Conservation (phyloP, 2,329 filamentous ascomycete genomes). For the Fusarium acutatum region DNA sequence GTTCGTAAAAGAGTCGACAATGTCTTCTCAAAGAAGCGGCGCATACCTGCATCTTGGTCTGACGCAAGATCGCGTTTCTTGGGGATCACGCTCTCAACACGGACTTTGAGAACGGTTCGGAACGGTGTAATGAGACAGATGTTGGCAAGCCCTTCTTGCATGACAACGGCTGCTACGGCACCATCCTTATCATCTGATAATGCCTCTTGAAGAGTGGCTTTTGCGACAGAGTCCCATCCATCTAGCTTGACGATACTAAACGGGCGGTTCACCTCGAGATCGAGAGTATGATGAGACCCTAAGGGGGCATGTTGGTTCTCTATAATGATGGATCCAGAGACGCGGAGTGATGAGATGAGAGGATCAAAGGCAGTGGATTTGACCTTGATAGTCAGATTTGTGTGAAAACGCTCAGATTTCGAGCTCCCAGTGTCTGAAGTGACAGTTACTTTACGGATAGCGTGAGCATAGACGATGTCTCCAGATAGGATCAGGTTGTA, state of each 20-base stretch:
- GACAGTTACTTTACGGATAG: conserved; percentile 63
- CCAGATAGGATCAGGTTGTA: conserved; percentile 66
- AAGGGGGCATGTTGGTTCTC: conserved; percentile 63
- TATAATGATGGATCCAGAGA: conserved; percentile 62
- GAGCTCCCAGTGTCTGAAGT: conserved; percentile 59
- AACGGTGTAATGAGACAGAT: conserved; percentile 84
- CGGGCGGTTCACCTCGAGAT: conserved; percentile 85
- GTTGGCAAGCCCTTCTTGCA: conserved; percentile 88
- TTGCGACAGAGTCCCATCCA: conserved; percentile 89
- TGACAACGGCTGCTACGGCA: conserved; percentile 87
- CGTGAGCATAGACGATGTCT: conserved; percentile 63
- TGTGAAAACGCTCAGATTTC: conserved; percentile 63
- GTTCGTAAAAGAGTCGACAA: conserved; percentile 79
- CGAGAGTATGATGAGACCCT: conserved; percentile 69
- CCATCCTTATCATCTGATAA: conserved; percentile 81
- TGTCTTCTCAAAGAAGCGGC: conserved; percentile 78
- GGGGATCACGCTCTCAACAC: conserved; percentile 71
- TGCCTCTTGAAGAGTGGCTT: conserved; percentile 80
- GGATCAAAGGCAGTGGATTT: conserved; percentile 68
- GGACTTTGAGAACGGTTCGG: conserved; percentile 74
- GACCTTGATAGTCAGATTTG: conserved; percentile 65
- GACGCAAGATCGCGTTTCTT: conserved; percentile 71
- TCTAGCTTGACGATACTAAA: conserved; percentile 87
- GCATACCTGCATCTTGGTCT: conserved; percentile 75
- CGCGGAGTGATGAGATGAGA: conserved; percentile 61